A percentile compares a stretch with the other conserved stretches of the same genome.
phyloP scores from a whole-genome alignment of 2,329 filamentous ascomycete genomes.

The Penicillium olsonii region DNA sequence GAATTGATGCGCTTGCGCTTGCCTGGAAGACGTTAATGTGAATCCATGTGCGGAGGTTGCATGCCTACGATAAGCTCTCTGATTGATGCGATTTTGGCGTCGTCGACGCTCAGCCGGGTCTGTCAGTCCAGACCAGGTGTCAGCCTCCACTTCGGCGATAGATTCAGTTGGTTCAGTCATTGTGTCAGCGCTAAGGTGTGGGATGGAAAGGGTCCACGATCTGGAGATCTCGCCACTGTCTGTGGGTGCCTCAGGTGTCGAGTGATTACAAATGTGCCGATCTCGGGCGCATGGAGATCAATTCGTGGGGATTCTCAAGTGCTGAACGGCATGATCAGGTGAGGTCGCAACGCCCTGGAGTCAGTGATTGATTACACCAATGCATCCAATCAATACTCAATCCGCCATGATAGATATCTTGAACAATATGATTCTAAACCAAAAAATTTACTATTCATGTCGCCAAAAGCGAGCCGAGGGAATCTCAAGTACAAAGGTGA shows the following conservation, averaged over 20 bases:
- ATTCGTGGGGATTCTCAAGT: too few species aligned
- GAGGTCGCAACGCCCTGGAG: too few species aligned
- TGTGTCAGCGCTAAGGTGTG: not conserved
- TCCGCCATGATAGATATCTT: too few species aligned
- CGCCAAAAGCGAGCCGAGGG: constrained; percentile 21
- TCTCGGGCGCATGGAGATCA: too few species aligned
- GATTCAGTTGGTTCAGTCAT: constrained; percentile 7
- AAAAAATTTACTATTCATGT: constrained; percentile 22
- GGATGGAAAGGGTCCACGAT: not conserved
- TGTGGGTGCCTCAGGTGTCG: too few species aligned
- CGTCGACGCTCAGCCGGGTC: constrained; percentile 31
- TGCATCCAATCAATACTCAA: too few species aligned
- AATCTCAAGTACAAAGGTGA: constrained; percentile 26
- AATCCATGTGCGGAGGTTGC: not conserved
- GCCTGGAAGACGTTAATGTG: constrained; percentile 11
- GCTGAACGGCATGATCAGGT: too few species aligned
- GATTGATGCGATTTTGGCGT: constrained; percentile 34
- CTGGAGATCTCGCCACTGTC: too few species aligned
- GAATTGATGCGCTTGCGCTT: constrained; percentile 23
- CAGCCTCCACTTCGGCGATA: constrained; percentile 14
- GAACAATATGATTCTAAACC: not conserved
- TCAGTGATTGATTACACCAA: too few species aligned
- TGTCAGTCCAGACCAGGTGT: constrained; percentile 28
- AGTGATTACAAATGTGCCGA: too few species aligned
- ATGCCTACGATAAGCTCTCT: constrained; percentile 32